Conservation (phyloP, 2,329 filamentous ascomycete species). For the Ceratocystis ficicola region DNA sequence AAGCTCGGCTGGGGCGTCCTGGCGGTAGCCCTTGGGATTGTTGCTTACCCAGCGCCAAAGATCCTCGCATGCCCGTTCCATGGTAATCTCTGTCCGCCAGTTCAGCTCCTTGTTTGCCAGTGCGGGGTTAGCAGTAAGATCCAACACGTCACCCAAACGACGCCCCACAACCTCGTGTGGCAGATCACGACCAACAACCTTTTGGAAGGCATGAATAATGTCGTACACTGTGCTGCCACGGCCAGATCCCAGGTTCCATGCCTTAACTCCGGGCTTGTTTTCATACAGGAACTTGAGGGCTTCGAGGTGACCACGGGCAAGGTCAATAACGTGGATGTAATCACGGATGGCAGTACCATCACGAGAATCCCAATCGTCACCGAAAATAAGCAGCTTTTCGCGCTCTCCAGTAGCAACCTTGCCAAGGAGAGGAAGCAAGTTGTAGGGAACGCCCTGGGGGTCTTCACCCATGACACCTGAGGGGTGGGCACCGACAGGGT, state of each 20-base stretch:
- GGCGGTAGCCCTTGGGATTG: constrained; percentile 88
- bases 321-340: constrained; percentile 93
- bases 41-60: constrained; percentile 96
- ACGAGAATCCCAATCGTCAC: constrained; percentile 80
- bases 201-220: constrained; percentile 89
- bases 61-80: constrained; percentile 88
- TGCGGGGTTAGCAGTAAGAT: constrained; percentile 83
- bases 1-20: constrained; percentile 76
- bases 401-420: constrained; percentile 93
- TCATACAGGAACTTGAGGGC: constrained; percentile 83
- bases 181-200: constrained; percentile 72
- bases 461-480: constrained; percentile 97
- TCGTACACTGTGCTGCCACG: constrained; percentile 93
- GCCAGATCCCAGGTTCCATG: constrained; percentile 94
- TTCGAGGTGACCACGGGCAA: constrained; percentile 72
- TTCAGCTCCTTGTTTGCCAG: constrained; percentile 78
- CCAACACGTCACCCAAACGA: constrained; percentile 78
- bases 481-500: constrained; percentile 88
- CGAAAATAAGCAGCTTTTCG: constrained; percentile 88
- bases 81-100: constrained; percentile 82
- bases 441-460: constrained; percentile 88
- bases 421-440: constrained; percentile 83
- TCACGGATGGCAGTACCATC: constrained; percentile 93
- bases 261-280: constrained; percentile 75
- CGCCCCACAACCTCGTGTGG: constrained; percentile 76